These are phyloP conservation scores for Boletus subluridellus DNA, from an alignment of 1,284 basidiomycete genomes.

Conservation along the genomic window DNA sequence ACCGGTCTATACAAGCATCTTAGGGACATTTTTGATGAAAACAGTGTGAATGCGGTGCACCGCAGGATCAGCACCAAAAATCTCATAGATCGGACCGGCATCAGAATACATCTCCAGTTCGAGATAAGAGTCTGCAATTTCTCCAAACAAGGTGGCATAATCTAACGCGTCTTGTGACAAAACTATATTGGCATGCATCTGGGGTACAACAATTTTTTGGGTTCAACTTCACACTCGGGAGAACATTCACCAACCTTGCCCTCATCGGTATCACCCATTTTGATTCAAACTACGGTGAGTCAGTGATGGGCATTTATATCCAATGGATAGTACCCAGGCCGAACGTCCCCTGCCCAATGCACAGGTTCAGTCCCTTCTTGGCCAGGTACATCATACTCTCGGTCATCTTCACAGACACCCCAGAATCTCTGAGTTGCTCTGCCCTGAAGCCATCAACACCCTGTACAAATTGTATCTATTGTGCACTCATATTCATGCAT, in stretches of 20 bases:
- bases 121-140: slow-evolving; percentile 83
- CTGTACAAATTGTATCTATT: slow-evolving; percentile 1
- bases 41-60: background rate
- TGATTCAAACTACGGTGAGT: slow-evolving; percentile 80
- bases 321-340: background rate
- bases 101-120: background rate
- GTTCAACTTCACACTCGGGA: background rate
- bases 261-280: slow-evolving; percentile 70
- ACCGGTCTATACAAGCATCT: background rate
- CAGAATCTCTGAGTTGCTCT: slow-evolving; percentile 1
- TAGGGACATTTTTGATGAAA: no score
- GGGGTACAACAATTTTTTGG: slow-evolving; percentile 29
- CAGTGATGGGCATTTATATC: slow-evolving; percentile 58
- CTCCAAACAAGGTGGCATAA: slow-evolving; percentile 74
- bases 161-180: slow-evolving; percentile 68
- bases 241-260: background rate
- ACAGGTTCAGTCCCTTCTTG: slow-evolving; percentile 17
- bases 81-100: background rate
- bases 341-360: background rate
- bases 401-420: slow-evolving; percentile 2
- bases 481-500: background rate
- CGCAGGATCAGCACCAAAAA: slow-evolving; percentile 1
- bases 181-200: slow-evolving; percentile 69
- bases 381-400: slow-evolving; percentile 30
- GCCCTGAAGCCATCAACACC: slow-evolving; percentile 1